These are phyloP conservation scores for Aureobasidium sp. DNA, from an alignment of 2,329 filamentous ascomycete species.

Conservation along the genomic window DNA sequence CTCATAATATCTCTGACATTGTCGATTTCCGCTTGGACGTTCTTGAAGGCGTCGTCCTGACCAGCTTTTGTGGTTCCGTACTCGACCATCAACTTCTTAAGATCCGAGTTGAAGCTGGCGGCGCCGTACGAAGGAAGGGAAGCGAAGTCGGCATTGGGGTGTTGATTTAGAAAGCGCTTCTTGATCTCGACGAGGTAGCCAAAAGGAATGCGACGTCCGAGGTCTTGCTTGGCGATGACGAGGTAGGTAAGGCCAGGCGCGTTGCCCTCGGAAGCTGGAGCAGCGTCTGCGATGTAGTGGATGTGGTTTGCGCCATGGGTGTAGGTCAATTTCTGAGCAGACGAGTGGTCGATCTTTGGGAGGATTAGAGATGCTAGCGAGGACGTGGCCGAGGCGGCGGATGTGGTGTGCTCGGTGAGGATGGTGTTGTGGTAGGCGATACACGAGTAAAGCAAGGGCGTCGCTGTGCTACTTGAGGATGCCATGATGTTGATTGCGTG, in stretches of 20 bases:
- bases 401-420: conserved; percentile 84
- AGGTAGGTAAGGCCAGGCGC: conserved; percentile 82
- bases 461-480: conserved; percentile 28
- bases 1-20: conserved; percentile 90
- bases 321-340: conserved; percentile 84
- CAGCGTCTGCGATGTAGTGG: conserved; percentile 83
- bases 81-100: conserved; percentile 72
- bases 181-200: conserved; percentile 88
- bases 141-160: conserved; percentile 63
- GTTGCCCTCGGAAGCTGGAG: conserved; percentile 22
- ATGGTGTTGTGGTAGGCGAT: conserved; percentile 92
- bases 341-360: conserved; percentile 79
- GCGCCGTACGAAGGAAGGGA: conserved; percentile 83
- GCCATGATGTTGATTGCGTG: conserved; percentile 36
- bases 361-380: conserved; percentile 89
- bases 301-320: conserved; percentile 79
- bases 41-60: conserved; percentile 72
- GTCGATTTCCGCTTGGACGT: conserved; percentile 84
- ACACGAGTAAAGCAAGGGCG: conserved; percentile 54
- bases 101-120: conserved; percentile 73
- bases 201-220: conserved; percentile 85
- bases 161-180: conserved; percentile 71
- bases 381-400: conserved; percentile 73
- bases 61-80: conserved; percentile 73
- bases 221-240: conserved; percentile 72